Evolutionary conservation across 805 yeast genomes (phyloP).

Genomic region (Pichia paraexigua): DNA sequence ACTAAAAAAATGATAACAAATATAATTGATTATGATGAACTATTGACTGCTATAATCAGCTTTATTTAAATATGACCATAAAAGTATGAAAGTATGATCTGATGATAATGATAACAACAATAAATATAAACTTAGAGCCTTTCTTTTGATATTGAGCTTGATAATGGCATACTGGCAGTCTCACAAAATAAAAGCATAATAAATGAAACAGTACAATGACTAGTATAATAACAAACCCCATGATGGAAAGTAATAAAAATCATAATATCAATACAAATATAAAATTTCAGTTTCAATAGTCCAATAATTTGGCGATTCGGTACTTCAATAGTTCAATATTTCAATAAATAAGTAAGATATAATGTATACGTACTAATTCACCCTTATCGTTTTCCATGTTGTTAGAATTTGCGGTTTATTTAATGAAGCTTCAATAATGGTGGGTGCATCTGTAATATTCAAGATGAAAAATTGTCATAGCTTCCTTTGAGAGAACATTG

Average conservation of each 20-base stretch:
- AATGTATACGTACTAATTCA: constrained; percentile 75
- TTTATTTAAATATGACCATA: no score
- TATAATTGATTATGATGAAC: neutral
- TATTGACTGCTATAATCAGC: neutral
- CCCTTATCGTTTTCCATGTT: constrained; percentile 99
- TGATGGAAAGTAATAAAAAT: no score
- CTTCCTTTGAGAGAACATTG: neutral
- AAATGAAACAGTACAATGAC: no score
- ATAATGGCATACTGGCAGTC: no score
- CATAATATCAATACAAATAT: neutral
- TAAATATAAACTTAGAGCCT: no score
- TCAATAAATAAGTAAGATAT: neutral
- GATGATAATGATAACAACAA: no score
- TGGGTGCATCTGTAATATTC: neutral
- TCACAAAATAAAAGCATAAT: no score
- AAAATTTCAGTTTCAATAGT: neutral
- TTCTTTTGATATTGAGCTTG: no score
- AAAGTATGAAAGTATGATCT: no score
- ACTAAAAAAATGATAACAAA: neutral
- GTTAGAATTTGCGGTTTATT: constrained; percentile 20
- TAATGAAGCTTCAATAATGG: neutral
- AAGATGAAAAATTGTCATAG: neutral
- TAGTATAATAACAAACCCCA: no score
- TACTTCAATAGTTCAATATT: neutral
- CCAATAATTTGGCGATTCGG: neutral